phyloP scores from a whole-genome alignment of 257 asterid species.

The Salvia miltiorrhiza region DNA sequence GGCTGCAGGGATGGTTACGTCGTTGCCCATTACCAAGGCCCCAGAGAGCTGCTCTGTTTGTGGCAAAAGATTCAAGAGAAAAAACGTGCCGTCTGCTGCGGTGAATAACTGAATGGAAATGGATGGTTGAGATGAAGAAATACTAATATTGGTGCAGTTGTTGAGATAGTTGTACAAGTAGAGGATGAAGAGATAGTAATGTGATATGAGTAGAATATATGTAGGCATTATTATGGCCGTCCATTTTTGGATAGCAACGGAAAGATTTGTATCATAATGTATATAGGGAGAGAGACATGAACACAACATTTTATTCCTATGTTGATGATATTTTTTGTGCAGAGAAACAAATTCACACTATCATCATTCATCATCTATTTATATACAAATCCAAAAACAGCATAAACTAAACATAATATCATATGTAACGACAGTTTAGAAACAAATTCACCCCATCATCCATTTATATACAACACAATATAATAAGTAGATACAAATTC shows the following conservation, averaged over 20 bases:
- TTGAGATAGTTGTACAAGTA: conserved; percentile 26
- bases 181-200: not conserved
- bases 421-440: too few relatives aligned
- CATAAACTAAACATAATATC: too few relatives aligned
- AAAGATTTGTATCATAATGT: conserved; percentile 28
- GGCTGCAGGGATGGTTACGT: conserved; percentile 86
- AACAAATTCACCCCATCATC: too few relatives aligned
- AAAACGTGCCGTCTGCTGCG: conserved; percentile 66
- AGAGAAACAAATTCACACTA: conserved; percentile 2
- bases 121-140: not conserved
- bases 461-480: too few relatives aligned
- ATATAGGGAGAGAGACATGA: conserved; percentile 7
- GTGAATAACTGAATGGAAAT: conserved; percentile 35
- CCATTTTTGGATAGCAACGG: conserved; percentile 19
- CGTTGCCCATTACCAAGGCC: conserved; percentile 91
- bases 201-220: conserved; percentile 13
- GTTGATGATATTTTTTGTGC: conserved; percentile 14
- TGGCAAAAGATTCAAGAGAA: conserved; percentile 92
- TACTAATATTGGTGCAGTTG: not conserved
- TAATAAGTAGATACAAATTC: not conserved
- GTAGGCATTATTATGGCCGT: not conserved
- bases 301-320: not conserved
- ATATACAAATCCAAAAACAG: not conserved
- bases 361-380: not conserved
- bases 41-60: conserved; percentile 83